Evolutionary conservation across 2,329 filamentous ascomycete species (phyloP).

Genomic region (Colletotrichum sp.): DNA sequence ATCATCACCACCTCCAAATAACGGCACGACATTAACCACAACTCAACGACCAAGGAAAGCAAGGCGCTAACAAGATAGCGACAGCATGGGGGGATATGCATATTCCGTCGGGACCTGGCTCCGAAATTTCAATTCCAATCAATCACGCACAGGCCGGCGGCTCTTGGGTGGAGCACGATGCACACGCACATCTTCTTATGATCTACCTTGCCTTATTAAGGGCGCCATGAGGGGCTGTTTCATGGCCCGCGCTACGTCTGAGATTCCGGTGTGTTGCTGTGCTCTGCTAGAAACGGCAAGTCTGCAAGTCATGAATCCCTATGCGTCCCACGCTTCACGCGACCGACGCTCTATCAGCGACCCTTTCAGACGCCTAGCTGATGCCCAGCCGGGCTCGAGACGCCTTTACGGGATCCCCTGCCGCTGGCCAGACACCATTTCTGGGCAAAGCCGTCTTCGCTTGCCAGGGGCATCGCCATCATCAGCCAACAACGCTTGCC

Average conservation of each 20-base stretch:
- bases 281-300: neutral
- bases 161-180: neutral
- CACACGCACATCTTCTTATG: constrained; percentile 1
- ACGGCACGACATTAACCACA: neutral
- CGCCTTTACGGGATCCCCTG: neutral
- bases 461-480: neutral
- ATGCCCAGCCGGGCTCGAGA: neutral
- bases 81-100: neutral
- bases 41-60: neutral
- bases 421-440: neutral
- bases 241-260: constrained; percentile 15
- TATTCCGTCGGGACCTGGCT: neutral
- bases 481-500: neutral
- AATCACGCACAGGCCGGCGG: neutral
- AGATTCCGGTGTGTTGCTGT: constrained; percentile 1
- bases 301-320: neutral
- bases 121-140: neutral
- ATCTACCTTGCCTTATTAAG: constrained; percentile 20
- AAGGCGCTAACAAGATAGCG: neutral
- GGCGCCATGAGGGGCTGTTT: constrained; percentile 13
- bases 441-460: neutral
- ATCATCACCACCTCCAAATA: neutral
- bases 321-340: neutral
- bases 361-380: neutral
- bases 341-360: neutral